Conservation (phyloP, 83 land plant species). For the Diphasiastrum complanatum region DNA sequence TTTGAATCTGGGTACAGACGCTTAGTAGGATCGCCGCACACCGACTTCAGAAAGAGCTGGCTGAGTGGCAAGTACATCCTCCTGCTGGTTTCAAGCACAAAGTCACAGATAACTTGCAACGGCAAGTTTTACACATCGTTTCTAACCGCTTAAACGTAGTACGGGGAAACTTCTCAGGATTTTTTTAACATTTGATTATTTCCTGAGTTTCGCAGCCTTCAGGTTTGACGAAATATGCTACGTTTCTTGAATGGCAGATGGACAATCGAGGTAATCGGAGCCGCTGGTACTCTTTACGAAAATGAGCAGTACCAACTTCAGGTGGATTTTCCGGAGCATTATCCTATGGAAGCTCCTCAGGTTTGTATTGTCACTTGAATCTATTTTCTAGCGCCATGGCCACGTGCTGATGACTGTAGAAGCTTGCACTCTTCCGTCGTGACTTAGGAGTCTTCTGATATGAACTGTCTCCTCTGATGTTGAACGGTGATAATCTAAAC, state of each 20-base stretch:
- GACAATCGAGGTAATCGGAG: slow-evolving; percentile 83
- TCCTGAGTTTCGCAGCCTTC: not conserved
- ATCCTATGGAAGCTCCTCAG: slow-evolving; percentile 99
- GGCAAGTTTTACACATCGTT: not conserved
- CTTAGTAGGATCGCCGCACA: slow-evolving; percentile 15
- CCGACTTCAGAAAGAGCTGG: slow-evolving; percentile 20
- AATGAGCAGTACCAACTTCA: slow-evolving; percentile 74
- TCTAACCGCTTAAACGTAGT: not conserved
- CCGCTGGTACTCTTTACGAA: slow-evolving; percentile 70
- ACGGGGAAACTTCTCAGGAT: not conserved
- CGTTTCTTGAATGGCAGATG: slow-evolving; percentile 43
- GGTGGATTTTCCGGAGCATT: slow-evolving; percentile 93
- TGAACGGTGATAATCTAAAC: not conserved
- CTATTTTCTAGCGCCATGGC: too few species aligned
- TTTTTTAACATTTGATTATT: not conserved
- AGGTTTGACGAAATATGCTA: not conserved
- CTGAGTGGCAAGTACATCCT: slow-evolving; percentile 25
- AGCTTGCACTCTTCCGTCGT: not conserved
- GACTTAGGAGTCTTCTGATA: not conserved
- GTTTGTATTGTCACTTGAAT: slow-evolving; percentile 15
- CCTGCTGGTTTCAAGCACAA: slow-evolving; percentile 26
- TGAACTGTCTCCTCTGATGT: not conserved
- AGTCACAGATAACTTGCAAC: slow-evolving; percentile 12
- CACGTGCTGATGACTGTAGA: not conserved
- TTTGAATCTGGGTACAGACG: too few species aligned